A percentile compares a stretch with the other conserved stretches of the same genome.
Evolutionary conservation across 73 alveolate genomes (phyloP).

Genomic region (Paramecium bursaria): DNA sequence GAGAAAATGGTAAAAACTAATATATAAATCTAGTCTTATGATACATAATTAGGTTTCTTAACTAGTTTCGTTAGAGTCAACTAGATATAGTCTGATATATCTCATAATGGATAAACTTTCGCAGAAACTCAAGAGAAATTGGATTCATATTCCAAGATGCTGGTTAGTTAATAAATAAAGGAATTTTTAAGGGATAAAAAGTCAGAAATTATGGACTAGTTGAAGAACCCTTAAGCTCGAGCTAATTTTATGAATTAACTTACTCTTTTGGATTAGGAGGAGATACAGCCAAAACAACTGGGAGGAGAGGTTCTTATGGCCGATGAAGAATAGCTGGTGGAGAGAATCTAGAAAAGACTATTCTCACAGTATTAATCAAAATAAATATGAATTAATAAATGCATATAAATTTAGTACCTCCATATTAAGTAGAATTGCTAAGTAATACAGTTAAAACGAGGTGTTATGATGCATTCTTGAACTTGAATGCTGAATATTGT

Average conservation of each 20-base stretch:
- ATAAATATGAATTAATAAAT: conserved; percentile 14
- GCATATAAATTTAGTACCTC: conserved; percentile 36
- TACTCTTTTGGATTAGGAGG: conserved; percentile 29
- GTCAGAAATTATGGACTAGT: conserved; percentile 4
- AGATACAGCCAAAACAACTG: conserved; percentile 4
- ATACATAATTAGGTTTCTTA: no score
- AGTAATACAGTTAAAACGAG: conserved; percentile 18
- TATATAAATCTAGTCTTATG: no score
- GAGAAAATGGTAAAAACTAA: no score
- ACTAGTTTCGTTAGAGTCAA: no score
- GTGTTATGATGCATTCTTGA: not conserved
- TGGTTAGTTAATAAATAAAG: not conserved
- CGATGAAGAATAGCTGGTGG: conserved; percentile 22
- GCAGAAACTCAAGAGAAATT: conserved; percentile 27
- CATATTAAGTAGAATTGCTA: conserved; percentile 50
- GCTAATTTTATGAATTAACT: conserved; percentile 39
- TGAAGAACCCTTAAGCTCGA: not conserved
- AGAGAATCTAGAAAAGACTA: not conserved
- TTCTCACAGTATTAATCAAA: conserved; percentile 39
- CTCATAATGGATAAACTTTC: conserved; percentile 44
- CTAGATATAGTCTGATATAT: conserved; percentile 16
- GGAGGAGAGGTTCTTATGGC: not conserved
- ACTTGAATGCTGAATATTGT: conserved; percentile 14
- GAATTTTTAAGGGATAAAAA: conserved; percentile 29
- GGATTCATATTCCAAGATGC: conserved; percentile 12